Base-by-base conservation (phyloP, 2,329 filamentous ascomycete species). In the Sporothrix brasiliensis region DNA sequence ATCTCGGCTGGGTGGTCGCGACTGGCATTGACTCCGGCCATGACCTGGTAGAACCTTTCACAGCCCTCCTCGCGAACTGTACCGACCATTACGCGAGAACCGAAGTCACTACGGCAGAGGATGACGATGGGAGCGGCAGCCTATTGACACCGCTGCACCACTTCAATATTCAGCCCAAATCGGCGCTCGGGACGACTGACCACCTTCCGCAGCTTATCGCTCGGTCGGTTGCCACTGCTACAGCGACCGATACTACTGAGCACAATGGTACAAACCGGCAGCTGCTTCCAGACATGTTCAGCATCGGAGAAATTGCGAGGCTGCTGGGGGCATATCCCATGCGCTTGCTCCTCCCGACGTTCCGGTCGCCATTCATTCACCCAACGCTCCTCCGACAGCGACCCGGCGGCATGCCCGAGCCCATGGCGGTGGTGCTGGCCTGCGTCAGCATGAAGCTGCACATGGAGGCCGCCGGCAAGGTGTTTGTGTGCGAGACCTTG, bases 401-500 rank as follows among this genome's bases (percentile, higher is more conserved):
- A 2, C 53, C 53, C 21, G 21, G 53, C 1, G 53, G 41, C 11
- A 13, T 21, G 13, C 53, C 24, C 9, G 21, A 19, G n/a, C 53
- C 21, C 41, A 27, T 58, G 53, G 53, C 53, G 21, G 53, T 58
- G 13, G 4, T 21, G 7, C 16, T 58, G n/a, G 53, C 53, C 5
- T 58, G 53, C 10, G 53, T 58, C 21, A 30, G 53, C 21, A 58
- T 58, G 53, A 58, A 58, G 53, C 53, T 58, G 53, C 53, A 58
- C 11, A 58, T 58, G 53, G 53, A 58, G 16, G 24, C 6, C 7
- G 9, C n/a, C 16, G 53, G 53, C 9, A 58, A 16, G 53, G 30
- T 7, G 53, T 58, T 58, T 58, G 53, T 58, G 10, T 58, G 53
- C 24, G 53, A 58, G 24, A 58, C 53, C 6, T 14, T 58, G 53